Percentiles rank a stretch among this genome's conserved stretches.
Evolutionary conservation across 495 filamentous ascomycete genomes (phyloP).

Genomic region (Chaetomidium leptoderma): DNA sequence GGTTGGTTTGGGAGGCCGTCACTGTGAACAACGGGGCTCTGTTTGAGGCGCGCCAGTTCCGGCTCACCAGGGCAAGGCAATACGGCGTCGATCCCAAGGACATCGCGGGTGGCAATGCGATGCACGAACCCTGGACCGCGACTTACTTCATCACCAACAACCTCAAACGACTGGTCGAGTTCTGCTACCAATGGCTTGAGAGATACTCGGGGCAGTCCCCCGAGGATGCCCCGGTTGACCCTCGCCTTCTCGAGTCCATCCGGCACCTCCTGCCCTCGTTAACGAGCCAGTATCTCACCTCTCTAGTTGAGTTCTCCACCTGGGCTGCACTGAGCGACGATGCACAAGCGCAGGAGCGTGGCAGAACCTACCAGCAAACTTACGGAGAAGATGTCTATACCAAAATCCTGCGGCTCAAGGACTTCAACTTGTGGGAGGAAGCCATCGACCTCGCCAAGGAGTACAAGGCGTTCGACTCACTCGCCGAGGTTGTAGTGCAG

Average conservation of each 20-base stretch:
- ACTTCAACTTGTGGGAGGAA: constrained; percentile 62
- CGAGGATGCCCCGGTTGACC: constrained; percentile 18
- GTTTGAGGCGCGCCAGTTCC: constrained; percentile 69
- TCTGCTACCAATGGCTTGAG: constrained; percentile 39
- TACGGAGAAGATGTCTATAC: constrained; percentile 39
- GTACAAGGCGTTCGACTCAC: constrained; percentile 62
- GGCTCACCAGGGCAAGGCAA: constrained; percentile 55
- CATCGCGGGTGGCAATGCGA: constrained; percentile 61
- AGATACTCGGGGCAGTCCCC: constrained; percentile 12
- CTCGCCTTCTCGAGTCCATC: constrained; percentile 32
- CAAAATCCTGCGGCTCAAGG: constrained; percentile 52
- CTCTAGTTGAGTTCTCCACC: constrained; percentile 38
- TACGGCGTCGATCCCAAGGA: constrained; percentile 66
- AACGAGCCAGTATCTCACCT: constrained; percentile 44
- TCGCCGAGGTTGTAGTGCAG: constrained; percentile 56
- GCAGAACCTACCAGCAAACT: constrained; percentile 33
- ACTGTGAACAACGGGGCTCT: constrained; percentile 71
- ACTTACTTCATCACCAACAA: constrained; percentile 55
- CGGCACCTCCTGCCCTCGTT: constrained; percentile 39
- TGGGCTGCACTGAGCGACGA: constrained; percentile 41
- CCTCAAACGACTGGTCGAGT: constrained; percentile 51
- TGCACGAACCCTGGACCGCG: constrained; percentile 81
- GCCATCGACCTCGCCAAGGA: constrained; percentile 71
- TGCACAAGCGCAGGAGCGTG: constrained; percentile 30
- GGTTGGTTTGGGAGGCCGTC: constrained; percentile 66